Conservation (phyloP, 768 basidiomycete genomes). For the Podaxis sp. region DNA sequence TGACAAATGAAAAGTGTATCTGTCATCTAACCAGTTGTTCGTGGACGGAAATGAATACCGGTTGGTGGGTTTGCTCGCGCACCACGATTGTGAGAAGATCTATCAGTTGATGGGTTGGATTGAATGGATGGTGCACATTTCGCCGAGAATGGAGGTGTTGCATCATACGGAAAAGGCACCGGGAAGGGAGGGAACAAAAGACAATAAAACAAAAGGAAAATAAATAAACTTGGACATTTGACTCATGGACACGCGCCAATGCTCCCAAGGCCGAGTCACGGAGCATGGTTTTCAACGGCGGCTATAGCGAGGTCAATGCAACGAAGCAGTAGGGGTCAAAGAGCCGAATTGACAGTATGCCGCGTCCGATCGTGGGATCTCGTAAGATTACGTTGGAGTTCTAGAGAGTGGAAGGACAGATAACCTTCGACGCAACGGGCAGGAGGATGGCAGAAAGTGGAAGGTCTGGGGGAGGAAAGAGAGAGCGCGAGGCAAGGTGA, state of each 20-base stretch:
- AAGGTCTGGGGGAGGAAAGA: neutral
- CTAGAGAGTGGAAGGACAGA: neutral
- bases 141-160: constrained; percentile 9
- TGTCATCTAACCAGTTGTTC: constrained; percentile 8
- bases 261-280: neutral
- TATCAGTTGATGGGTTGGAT: neutral
- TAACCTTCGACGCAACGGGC: neutral
- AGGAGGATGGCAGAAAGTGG: neutral
- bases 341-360: neutral
- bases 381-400: constrained; percentile 9
- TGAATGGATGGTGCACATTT: neutral
- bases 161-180: neutral
- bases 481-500: constrained; percentile 6
- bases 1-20: constrained; percentile 7
- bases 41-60: constrained; percentile 11
- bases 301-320: constrained; percentile 2
- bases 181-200: neutral
- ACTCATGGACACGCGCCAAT: neutral
- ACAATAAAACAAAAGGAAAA: constrained; percentile 3
- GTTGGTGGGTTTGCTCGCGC: constrained; percentile 1
- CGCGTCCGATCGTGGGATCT: neutral
- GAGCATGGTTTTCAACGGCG: neutral
- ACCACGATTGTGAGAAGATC: constrained; percentile 9
- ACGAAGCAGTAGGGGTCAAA: neutral
- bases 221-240: no score